Evolutionary conservation across 1,284 basidiomycete species (phyloP).

Genomic region (Ganoderma lucidum): DNA sequence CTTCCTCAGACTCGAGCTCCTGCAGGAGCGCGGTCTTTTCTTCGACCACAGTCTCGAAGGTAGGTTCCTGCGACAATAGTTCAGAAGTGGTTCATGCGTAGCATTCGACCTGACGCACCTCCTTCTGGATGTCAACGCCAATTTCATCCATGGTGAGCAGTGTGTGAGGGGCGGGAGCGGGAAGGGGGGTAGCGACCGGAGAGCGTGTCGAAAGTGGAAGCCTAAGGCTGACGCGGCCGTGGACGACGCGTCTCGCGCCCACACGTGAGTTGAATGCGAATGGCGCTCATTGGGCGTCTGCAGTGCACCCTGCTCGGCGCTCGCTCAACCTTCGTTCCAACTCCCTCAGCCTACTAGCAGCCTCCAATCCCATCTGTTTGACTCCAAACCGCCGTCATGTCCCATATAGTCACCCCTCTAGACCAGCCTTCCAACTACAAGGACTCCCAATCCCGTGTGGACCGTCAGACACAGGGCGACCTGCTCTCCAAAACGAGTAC

Average conservation of each 20-base stretch:
- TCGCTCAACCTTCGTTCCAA: background rate
- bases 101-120: slow-evolving; percentile 58
- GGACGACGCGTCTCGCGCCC: slow-evolving; percentile 31
- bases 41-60: slow-evolving; percentile 85
- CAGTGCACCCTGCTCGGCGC: slow-evolving; percentile 15
- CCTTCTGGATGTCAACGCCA: slow-evolving; percentile 86
- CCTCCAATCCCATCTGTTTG: slow-evolving; percentile 26
- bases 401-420: slow-evolving; percentile 84
- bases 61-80: slow-evolving; percentile 75
- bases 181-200: slow-evolving; percentile 22
- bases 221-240: slow-evolving; percentile 60
- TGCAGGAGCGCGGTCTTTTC: slow-evolving; percentile 90
- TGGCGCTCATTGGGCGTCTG: slow-evolving; percentile 21
- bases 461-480: slow-evolving; percentile 75
- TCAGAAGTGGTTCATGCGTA: slow-evolving; percentile 16
- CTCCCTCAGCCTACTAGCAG: background rate
- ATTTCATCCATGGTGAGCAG: slow-evolving; percentile 72
- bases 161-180: slow-evolving; percentile 27
- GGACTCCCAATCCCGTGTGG: slow-evolving; percentile 85
- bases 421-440: slow-evolving; percentile 97
- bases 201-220: slow-evolving; percentile 33
- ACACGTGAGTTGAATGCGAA: slow-evolving; percentile 28
- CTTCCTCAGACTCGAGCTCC: slow-evolving; percentile 86
- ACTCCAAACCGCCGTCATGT: slow-evolving; percentile 59
- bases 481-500: slow-evolving; percentile 77